phyloP scores from a whole-genome alignment of 2,329 filamentous ascomycete genomes.

The Penicillium concentricum region DNA sequence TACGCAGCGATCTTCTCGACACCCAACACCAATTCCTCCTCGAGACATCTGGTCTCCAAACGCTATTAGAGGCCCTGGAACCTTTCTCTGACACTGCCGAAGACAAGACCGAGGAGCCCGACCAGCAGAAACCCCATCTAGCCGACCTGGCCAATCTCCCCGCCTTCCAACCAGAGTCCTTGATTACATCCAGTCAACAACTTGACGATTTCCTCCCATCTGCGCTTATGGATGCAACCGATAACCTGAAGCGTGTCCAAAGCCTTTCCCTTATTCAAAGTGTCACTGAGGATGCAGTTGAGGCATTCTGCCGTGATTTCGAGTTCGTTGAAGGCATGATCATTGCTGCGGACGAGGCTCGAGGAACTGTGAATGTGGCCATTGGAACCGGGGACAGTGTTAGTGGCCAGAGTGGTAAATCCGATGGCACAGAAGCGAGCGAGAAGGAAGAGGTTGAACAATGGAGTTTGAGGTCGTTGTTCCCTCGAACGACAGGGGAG shows the following conservation, averaged over 20 bases:
- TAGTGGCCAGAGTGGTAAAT: constrained; percentile 21
- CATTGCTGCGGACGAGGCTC: constrained; percentile 56
- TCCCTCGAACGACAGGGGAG: constrained; percentile 64
- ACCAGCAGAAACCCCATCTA: constrained; percentile 48
- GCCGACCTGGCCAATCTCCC: constrained; percentile 55
- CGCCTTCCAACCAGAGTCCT: constrained; percentile 57
- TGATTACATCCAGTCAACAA: constrained; percentile 69
- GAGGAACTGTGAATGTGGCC: constrained; percentile 35
- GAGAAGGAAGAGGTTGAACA: constrained; percentile 29
- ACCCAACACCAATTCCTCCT: constrained; percentile 73
- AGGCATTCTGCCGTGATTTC: constrained; percentile 82
- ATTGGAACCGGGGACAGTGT: constrained; percentile 27
- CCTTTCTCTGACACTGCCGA: constrained; percentile 31
- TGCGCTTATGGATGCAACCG: constrained; percentile 86
- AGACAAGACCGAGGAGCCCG: constrained; percentile 21
- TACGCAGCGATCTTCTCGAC: constrained; percentile 57
- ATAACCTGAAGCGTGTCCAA: constrained; percentile 72
- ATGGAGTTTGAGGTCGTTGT: constrained; percentile 53
- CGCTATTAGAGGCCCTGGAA: constrained; percentile 60
- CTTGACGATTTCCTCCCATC: constrained; percentile 91
- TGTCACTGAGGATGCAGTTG: constrained; percentile 79
- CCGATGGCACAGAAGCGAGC: constrained; percentile 22
- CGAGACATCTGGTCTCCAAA: constrained; percentile 68
- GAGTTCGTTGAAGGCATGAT: constrained; percentile 65
- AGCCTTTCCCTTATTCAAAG: constrained; percentile 69